These are phyloP conservation scores for Diaporthe ilicicola DNA, from an alignment of 2,329 filamentous ascomycete species.

Conservation along the genomic window DNA sequence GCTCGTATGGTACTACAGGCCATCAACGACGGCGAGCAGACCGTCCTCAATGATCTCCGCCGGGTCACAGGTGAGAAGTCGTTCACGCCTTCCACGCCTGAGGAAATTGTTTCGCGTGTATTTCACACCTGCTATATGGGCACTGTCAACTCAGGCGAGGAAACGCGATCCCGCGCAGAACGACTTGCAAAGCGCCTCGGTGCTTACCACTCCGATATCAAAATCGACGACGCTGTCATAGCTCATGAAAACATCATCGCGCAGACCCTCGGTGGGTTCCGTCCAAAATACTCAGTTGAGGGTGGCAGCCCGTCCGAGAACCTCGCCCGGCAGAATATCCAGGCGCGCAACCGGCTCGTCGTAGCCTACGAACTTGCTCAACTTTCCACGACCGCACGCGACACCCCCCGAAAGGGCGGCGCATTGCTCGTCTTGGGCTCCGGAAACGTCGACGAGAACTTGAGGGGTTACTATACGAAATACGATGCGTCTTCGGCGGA, in stretches of 20 bases:
- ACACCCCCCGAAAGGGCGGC: slow-evolving; percentile 58
- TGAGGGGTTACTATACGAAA: slow-evolving; percentile 67
- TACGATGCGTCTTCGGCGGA: slow-evolving; percentile 67
- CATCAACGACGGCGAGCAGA: slow-evolving; percentile 33
- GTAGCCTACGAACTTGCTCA: slow-evolving; percentile 71
- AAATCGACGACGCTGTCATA: slow-evolving; percentile 74
- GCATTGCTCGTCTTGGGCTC: slow-evolving; percentile 69
- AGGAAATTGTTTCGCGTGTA: slow-evolving; percentile 34
- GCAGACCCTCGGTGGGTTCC: slow-evolving; percentile 39
- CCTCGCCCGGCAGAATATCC: slow-evolving; percentile 73
- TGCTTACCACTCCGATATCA: slow-evolving; percentile 73
- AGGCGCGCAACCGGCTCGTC: slow-evolving; percentile 72
- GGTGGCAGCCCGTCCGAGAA: slow-evolving; percentile 68
- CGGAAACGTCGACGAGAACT: slow-evolving; percentile 67
- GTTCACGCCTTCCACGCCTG: slow-evolving; percentile 29
- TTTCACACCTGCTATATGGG: slow-evolving; percentile 66
- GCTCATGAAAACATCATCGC: slow-evolving; percentile 52
- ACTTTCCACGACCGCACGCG: slow-evolving; percentile 65
- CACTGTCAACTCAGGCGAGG: slow-evolving; percentile 64
- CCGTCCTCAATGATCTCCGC: slow-evolving; percentile 32
- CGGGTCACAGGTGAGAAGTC: slow-evolving; percentile 32
- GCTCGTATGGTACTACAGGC: slow-evolving; percentile 33
- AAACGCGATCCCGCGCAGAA: slow-evolving; percentile 68
- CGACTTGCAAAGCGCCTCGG: slow-evolving; percentile 69
- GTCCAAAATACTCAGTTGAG: slow-evolving; percentile 58